phyloP scores from a whole-genome alignment of 495 filamentous ascomycete species.

The Thermothielavioides terrestris region DNA sequence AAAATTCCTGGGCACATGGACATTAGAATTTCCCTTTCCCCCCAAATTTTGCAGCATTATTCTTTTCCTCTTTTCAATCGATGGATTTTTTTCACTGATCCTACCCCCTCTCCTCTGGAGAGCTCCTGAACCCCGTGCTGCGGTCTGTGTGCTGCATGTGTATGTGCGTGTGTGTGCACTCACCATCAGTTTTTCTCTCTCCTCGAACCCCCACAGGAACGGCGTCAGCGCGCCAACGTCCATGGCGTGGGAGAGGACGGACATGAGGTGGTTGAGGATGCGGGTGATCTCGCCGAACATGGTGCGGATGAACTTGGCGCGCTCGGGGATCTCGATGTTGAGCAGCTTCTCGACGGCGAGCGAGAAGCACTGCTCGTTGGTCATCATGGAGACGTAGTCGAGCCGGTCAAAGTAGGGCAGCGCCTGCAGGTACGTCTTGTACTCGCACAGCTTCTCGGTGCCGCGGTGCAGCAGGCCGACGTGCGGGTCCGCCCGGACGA shows the following conservation, averaged over 20 bases:
- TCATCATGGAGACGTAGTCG: constrained; percentile 99
- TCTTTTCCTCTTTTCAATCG: neutral
- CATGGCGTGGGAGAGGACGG: constrained; percentile 96
- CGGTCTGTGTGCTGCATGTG: neutral
- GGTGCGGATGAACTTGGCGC: constrained; percentile 95
- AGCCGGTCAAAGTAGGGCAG: constrained; percentile 98
- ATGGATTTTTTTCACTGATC: neutral
- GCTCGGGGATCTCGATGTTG: constrained; percentile 91
- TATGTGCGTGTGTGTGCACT: constrained; percentile 20
- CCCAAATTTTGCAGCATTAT: no score
- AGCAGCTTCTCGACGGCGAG: constrained; percentile 95
- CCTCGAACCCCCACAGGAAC: constrained; percentile 99
- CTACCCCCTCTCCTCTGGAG: neutral
- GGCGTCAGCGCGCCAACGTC: constrained; percentile 97
- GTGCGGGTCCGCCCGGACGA: constrained; percentile 91
- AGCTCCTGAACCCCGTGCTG: neutral
- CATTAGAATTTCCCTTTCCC: constrained; percentile 20
- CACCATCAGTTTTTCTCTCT: constrained; percentile 99
- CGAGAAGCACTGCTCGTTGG: constrained; percentile 95
- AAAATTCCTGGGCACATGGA: constrained; percentile 74
- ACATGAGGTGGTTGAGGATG: constrained; percentile 97
- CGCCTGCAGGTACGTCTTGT: constrained; percentile 97
- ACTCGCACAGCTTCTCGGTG: constrained; percentile 99
- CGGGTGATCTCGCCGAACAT: constrained; percentile 95
- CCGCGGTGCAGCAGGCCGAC: constrained; percentile 94